phyloP scores from a whole-genome alignment of 208 protist species.

The Wallacemonas collosoma region DNA sequence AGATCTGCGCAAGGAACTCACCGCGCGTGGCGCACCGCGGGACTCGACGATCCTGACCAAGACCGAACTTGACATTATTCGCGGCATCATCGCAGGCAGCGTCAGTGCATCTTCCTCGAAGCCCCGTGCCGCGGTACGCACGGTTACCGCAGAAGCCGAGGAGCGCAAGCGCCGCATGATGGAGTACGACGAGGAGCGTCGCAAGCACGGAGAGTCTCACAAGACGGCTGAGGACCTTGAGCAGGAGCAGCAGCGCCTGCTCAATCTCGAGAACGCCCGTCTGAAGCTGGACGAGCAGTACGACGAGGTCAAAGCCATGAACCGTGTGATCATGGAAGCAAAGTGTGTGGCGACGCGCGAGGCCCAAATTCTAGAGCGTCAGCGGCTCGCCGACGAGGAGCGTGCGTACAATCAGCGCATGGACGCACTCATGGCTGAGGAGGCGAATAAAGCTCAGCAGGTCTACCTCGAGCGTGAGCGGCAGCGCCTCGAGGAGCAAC shows the following conservation, averaged over 20 bases:
- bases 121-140: conserved; percentile 24
- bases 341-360: conserved; percentile 92
- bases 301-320: conserved; percentile 95
- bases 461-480: conserved; percentile 92
- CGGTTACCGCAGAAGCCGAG: conserved; percentile 42
- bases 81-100: conserved; percentile 60
- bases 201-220: conserved; percentile 38
- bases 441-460: conserved; percentile 84
- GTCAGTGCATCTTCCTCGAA: conserved; percentile 20
- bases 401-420: conserved; percentile 68
- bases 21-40: conserved; percentile 63
- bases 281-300: conserved; percentile 84
- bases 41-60: conserved; percentile 82
- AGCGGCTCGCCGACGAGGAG: conserved; percentile 61
- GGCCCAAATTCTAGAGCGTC: conserved; percentile 86
- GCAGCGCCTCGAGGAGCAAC: conserved; percentile 78
- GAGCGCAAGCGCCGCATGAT: conserved; percentile 80
- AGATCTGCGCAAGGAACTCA: conserved; percentile 78
- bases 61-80: conserved; percentile 83
- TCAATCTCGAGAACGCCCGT: conserved; percentile 79
- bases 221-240: conserved; percentile 84
- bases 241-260: conserved; percentile 62
- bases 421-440: conserved; percentile 83
- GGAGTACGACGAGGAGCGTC: conserved; percentile 74
- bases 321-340: conserved; percentile 88